phyloP scores from a whole-genome alignment of 2,329 filamentous ascomycete genomes.

The Drechslerella coelobrocha region DNA sequence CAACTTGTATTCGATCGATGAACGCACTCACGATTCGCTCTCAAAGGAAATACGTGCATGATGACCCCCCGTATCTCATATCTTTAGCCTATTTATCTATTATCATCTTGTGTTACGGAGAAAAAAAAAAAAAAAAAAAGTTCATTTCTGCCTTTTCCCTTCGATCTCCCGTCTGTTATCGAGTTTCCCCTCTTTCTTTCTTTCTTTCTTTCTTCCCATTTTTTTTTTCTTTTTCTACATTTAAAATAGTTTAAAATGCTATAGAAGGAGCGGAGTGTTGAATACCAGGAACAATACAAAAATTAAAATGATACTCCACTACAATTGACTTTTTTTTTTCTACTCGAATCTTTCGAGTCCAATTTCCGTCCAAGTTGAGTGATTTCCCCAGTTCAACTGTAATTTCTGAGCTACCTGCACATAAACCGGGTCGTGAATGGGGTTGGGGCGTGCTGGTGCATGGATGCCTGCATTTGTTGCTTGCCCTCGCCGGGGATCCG shows the following conservation, averaged over 20 bases:
- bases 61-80: too few species aligned
- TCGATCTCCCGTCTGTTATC: background rate
- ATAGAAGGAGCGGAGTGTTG: conserved; percentile 31
- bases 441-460: background rate
- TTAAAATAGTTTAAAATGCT: background rate
- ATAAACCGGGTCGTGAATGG: background rate
- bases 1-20: too few species aligned
- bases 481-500: conserved; percentile 2
- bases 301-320: background rate
- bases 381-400: background rate
- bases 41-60: too few species aligned
- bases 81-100: too few species aligned
- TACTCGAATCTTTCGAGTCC: background rate
- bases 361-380: background rate
- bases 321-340: background rate
- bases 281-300: conserved; percentile 1
- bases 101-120: too few species aligned
- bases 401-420: background rate
- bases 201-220: background rate
- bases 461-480: background rate
- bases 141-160: too few species aligned
- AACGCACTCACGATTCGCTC: too few species aligned
- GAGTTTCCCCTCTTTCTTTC: background rate
- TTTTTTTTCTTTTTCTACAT: background rate
- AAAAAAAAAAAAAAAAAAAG: too few species aligned